Evolutionary conservation across 2,329 filamentous ascomycete species (phyloP), one percentile per base, ranked within the genome.

Genomic region (Epichloe aotearoae): DNA sequence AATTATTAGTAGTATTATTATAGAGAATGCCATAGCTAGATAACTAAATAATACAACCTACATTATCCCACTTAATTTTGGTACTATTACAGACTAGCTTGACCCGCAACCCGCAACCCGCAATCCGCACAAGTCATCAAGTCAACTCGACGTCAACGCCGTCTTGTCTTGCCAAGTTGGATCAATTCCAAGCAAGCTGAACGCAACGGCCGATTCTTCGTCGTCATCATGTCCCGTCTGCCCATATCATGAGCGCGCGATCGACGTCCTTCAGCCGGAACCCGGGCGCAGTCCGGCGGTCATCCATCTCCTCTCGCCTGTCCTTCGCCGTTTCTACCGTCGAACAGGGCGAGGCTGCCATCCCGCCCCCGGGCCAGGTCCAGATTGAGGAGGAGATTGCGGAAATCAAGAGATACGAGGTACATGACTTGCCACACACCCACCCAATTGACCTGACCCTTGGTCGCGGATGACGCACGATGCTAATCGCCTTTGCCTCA

Each of bases 381-480:
- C 80, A 84, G 55, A 88, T 95, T 57, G 86, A 89, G 54, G 90
- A 97, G 63, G 93, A 98, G 71, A 95, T 98, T 63, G 90, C 86
- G 26, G 86, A 96, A 73, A 97, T 98, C 65, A 96, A 96, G 71
- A 80, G 91, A 71, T 98, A 98, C 70, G 93, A 95, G 72, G 80
- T 83, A 65, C 55, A 68, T 12, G 26, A 3, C 26, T 12, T 12
- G 14, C 19, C 11, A 5, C 8, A 5, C 26, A 43, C 39, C 11
- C 55, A 47, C 39, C 11, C 55, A 47, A 26, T 33, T 33, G 19
- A 8, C 15, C 14, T 14, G 12, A 6, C 34, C 6, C 23, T 23
- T 39, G 14, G 41, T 23, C 11, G 20, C 54, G 55, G 3, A 12
- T n/a, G 20, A 4, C 19, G 6, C 15, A 30, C 36, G 7, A 23